A percentile compares a stretch with the other conserved stretches of the same genome.
phyloP scores from a whole-genome alignment of 495 filamentous ascomycete species.

The Penicillium ochrochloron region DNA sequence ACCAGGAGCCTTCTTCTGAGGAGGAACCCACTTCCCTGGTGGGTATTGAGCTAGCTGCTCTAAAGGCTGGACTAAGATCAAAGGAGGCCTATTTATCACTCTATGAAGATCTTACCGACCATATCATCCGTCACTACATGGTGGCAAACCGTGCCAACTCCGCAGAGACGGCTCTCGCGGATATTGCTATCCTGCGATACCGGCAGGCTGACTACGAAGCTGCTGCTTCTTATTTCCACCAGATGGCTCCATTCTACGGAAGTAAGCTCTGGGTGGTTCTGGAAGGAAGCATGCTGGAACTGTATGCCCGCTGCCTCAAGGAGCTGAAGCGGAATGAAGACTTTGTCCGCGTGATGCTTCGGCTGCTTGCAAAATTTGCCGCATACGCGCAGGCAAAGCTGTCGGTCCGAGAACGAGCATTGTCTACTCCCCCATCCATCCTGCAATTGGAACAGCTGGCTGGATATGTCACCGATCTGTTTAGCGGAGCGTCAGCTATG shows the following conservation, averaged over 20 bases:
- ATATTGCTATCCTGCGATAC: conserved; percentile 85
- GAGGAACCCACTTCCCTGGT: conserved; percentile 43
- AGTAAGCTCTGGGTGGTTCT: conserved; percentile 78
- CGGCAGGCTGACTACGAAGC: conserved; percentile 67
- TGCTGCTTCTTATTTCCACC: conserved; percentile 79
- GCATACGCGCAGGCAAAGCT: conserved; percentile 40
- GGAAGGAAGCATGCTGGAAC: conserved; percentile 79
- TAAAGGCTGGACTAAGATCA: conserved; percentile 39
- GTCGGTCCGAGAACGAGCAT: conserved; percentile 40
- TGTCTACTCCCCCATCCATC: conserved; percentile 39
- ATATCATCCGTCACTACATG: conserved; percentile 72
- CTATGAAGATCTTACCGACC: conserved; percentile 73
- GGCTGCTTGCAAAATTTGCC: conserved; percentile 75
- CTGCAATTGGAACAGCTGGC: conserved; percentile 59
- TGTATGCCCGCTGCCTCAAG: conserved; percentile 85
- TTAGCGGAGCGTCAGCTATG: conserved; percentile 64
- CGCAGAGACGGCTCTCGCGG: conserved; percentile 75
- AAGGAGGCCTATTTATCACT: conserved; percentile 56
- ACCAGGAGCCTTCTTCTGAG: conserved; percentile 35
- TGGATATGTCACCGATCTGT: conserved; percentile 68
- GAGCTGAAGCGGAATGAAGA: conserved; percentile 76
- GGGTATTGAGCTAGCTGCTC: conserved; percentile 37
- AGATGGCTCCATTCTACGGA: conserved; percentile 81
- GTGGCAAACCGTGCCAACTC: conserved; percentile 77
- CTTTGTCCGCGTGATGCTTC: conserved; percentile 74